A percentile compares a stretch with the other conserved stretches of the same genome.
Evolutionary conservation across 805 yeast genomes (phyloP).

Genomic region (Wickerhamiella nectarea): DNA sequence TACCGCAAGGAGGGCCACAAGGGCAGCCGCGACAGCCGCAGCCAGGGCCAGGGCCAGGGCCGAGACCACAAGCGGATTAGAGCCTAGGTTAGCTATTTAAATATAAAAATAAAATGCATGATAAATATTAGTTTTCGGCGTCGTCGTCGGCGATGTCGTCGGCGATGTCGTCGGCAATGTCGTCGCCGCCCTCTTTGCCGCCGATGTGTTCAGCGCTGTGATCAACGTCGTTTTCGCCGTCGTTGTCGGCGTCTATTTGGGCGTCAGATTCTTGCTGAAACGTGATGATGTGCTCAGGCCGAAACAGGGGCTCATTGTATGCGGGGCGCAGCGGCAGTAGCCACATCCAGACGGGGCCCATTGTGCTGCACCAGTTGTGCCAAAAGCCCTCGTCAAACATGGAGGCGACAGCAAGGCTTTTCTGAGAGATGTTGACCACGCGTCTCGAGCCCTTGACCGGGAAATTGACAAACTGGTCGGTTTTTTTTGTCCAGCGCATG

Average conservation of each 20-base stretch:
- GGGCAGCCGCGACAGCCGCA: constrained; percentile 3
- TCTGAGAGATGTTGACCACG: constrained; percentile 33
- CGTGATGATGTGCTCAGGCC: constrained; percentile 2
- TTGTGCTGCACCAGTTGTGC: constrained; percentile 18
- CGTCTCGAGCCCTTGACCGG: constrained; percentile 30
- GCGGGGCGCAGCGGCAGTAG: constrained; percentile 15
- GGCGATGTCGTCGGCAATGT: too few species aligned
- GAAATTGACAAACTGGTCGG: constrained; percentile 25
- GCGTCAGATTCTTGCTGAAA: constrained; percentile 1
- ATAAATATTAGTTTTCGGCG: too few species aligned
- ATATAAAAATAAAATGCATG: neutral
- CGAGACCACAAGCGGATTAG: constrained; percentile 6
- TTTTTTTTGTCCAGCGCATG: constrained; percentile 25
- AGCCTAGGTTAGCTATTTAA: neutral
- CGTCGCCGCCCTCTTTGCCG: too few species aligned
- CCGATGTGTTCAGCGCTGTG: too few species aligned
- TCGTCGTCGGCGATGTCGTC: too few species aligned
- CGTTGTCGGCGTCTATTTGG: too few species aligned
- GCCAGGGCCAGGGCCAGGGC: constrained; percentile 1
- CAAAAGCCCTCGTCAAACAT: constrained; percentile 22
- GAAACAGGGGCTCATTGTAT: constrained; percentile 12
- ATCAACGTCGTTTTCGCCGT: too few species aligned
- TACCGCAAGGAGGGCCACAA: constrained; percentile 5
- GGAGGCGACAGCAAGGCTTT: constrained; percentile 24
- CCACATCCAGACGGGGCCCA: constrained; percentile 26